Percentiles rank a stretch among this genome's conserved stretches.
Evolutionary conservation across 345 rosid genomes (phyloP).

Genomic region (Camelina neglecta): DNA sequence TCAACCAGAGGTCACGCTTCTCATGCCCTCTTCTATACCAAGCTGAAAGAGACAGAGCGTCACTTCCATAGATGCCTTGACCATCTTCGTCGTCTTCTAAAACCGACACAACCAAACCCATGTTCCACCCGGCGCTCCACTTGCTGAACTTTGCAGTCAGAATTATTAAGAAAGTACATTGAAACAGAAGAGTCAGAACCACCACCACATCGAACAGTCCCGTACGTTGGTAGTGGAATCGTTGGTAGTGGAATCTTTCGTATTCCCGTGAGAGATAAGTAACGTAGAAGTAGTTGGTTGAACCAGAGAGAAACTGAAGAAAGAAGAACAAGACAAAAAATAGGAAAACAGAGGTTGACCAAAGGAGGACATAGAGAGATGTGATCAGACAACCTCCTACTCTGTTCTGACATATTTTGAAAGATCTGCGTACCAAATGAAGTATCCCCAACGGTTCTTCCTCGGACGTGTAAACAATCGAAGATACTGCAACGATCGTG

Average conservation of each 20-base stretch:
- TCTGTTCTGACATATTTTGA: constrained; percentile 26
- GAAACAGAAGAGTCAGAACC: constrained; percentile 16
- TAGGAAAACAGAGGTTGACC: constrained; percentile 39
- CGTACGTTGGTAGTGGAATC: neutral
- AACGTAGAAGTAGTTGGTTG: constrained; percentile 28
- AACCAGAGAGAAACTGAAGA: constrained; percentile 41
- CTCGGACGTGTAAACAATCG: constrained; percentile 1
- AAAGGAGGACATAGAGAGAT: constrained; percentile 45
- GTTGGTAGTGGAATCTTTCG: neutral
- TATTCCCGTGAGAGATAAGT: neutral
- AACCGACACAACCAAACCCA: constrained; percentile 48
- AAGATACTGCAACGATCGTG: constrained; percentile 13
- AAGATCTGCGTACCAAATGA: constrained; percentile 13
- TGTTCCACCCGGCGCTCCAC: constrained; percentile 55
- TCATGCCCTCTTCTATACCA: constrained; percentile 41
- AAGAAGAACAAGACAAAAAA: constrained; percentile 1
- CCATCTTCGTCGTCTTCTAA: constrained; percentile 40
- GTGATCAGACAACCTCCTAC: constrained; percentile 49
- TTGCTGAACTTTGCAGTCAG: constrained; percentile 41
- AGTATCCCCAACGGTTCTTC: constrained; percentile 26
- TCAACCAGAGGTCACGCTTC: constrained; percentile 35
- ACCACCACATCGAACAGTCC: neutral
- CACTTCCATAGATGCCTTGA: constrained; percentile 28
- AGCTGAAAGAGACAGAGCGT: constrained; percentile 42
- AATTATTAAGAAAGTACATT: constrained; percentile 26